Base-by-base conservation (phyloP, 2,329 filamentous ascomycete species). In the Mycogone perniciosa region DNA sequence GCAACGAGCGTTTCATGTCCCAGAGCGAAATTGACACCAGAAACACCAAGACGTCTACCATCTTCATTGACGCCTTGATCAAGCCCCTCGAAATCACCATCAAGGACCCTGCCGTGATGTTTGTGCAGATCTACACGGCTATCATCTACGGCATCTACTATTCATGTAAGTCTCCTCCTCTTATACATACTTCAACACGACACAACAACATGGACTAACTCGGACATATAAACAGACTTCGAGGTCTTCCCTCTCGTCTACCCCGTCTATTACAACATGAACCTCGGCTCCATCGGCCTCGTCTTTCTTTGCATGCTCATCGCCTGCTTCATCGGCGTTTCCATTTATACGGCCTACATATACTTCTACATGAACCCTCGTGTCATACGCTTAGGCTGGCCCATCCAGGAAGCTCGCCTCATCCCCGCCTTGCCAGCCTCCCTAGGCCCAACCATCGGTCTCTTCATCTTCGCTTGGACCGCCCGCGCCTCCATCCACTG, bases 201-300 rank as follows among this genome's bases (percentile, higher is more conserved):
- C 11, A 20, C 26, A 10, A 38, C 7, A 34, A 31, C 33, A 5
- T 26, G 38, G 11, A 8, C 47, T 61, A 54, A 60, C 55, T 49
- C 10, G 11, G 10, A 11, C 43, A 1, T 8, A 6, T n/a, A 10
- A 6, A 3, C 29, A 68, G 66, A 71, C 64, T 86, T 86, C 61
- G 82, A 85, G 59, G 77, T 77, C n/a, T 85, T 86, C 64, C 81
- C 82, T 4, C 68, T 84, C 10, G 80, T 85, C 50, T 86, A 82
- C 62, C 72, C 74, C 2, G 72, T 72, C 37, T 69, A 76, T 59
- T 86, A 86, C 65, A 64, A 68, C 60, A 84, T 86, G 75, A 76
- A 72, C 52, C 65, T 78, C 2, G 80, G 81, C 31, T 62, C 81
- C 56, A 67, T 79, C 54, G 80, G 81, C 31, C 72, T 85, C 7